Conservation (phyloP, 306 rosid species). For the Malus sieversii region DNA sequence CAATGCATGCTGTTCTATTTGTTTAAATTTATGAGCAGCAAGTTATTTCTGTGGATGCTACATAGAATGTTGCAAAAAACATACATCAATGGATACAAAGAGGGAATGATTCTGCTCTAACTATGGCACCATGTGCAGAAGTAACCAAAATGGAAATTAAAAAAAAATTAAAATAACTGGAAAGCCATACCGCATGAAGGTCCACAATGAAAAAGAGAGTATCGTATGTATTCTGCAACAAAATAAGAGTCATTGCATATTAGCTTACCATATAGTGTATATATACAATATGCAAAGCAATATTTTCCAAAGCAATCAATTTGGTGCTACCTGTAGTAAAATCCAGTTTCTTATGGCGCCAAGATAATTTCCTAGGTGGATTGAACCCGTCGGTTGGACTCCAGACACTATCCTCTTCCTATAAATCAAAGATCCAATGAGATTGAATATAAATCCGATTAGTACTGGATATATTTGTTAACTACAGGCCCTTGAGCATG, state of each 20-base stretch:
- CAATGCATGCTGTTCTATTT: not conserved
- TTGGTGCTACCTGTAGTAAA: constrained; percentile 61
- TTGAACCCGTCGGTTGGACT: constrained; percentile 92
- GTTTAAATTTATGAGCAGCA: not conserved
- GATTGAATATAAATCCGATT: not conserved
- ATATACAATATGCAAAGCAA: not conserved
- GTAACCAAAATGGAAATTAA: not conserved
- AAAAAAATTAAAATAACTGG: not conserved
- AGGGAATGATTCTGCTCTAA: not conserved
- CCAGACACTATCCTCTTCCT: constrained; percentile 94
- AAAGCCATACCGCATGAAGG: constrained; percentile 76
- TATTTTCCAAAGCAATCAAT: not conserved
- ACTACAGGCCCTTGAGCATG: not conserved
- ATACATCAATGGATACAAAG: not conserved
- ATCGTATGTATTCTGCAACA: constrained; percentile 66
- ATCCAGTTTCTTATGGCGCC: constrained; percentile 96
- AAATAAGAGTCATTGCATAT: constrained; percentile 5
- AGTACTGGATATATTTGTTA: not conserved
- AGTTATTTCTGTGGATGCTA: not conserved
- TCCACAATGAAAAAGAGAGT: constrained; percentile 93
- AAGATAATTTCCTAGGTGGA: constrained; percentile 91
- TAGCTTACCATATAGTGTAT: not conserved
- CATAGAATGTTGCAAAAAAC: not conserved
- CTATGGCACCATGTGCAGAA: not conserved
- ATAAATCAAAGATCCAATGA: constrained; percentile 9